Base-by-base conservation (phyloP, 106 monocot genomes). In the Dioscorea alata region DNA sequence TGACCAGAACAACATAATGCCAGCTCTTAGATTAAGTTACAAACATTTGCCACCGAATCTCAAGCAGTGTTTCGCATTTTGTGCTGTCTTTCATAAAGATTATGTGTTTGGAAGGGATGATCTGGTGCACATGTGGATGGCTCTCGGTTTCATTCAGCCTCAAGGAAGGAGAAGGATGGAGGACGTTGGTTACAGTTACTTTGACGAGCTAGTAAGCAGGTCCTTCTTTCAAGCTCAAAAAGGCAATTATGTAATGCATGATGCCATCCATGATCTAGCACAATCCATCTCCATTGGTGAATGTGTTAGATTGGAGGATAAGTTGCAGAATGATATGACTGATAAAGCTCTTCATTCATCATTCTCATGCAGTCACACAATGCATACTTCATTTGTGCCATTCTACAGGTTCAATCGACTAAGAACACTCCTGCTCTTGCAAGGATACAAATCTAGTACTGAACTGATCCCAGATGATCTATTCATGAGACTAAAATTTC, bases 181-280 rank as follows among this genome's bases (percentile, higher is more conserved):
- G 52, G 75, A 69, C 17, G 32, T 52, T 4, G 75, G 75, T 4
- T 33, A 34, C 33, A 34, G 62, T 12, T 52, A 62, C 25, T 75
- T 75, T 32, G 69, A 69, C 15, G 69, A 75, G 32, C 60, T 75
- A 19, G 12, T 75, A 15, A 34, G 33, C 32, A 61, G 75, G n/a
- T 75, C 75, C 7, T 68, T 75, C 75, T 75, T 75, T 16, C 75
- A 75, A 50, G 15, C 49, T 9, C 49, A 66, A 19, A 66, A 66
- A 16, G 49, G 65, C 34, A 66, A 66, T 8, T 49, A 66, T 66
- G 65, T 66, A 7, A 66, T 66, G 65, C 65, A 66, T 49, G 65
- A 66, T 66, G 65, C 65, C 9, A 48, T 49, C 4, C 65, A 66
- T 66, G 65, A 66, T 49, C 49, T 66, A 10, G 65, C 65, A 6